Conservation (phyloP, 2,329 filamentous ascomycete species). For the Xylariaceae sp. region DNA sequence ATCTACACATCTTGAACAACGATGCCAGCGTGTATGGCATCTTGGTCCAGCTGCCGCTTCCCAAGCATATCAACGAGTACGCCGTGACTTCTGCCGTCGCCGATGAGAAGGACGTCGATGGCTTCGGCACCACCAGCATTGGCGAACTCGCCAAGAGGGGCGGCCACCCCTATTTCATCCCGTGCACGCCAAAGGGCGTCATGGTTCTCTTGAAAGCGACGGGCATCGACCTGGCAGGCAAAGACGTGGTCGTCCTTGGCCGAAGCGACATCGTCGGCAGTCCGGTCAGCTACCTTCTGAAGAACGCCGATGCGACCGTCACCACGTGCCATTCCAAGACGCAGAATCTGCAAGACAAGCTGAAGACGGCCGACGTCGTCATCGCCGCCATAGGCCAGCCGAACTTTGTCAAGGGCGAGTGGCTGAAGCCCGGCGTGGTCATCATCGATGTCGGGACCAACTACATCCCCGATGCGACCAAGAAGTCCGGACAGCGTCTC, state of each 20-base stretch:
- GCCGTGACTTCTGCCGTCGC: conserved; percentile 82
- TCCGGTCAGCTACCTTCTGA: conserved; percentile 90
- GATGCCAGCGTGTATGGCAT: conserved; percentile 84
- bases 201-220: conserved; percentile 86
- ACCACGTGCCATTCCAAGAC: conserved; percentile 95
- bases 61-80: conserved; percentile 85
- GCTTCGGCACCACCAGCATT: conserved; percentile 90
- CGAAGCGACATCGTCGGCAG: conserved; percentile 96
- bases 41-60: conserved; percentile 87
- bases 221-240: conserved; percentile 77
- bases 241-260: conserved; percentile 90
- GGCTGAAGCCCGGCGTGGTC: conserved; percentile 90
- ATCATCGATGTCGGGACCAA: conserved; percentile 98
- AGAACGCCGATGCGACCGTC: conserved; percentile 93
- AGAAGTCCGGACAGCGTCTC: conserved; percentile 86
- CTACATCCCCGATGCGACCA: conserved; percentile 81
- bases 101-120: conserved; percentile 95
- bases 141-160: conserved; percentile 95
- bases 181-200: conserved; percentile 94
- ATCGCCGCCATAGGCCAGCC: conserved; percentile 87
- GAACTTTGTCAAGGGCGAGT: conserved; percentile 86
- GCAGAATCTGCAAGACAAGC: conserved; percentile 60
- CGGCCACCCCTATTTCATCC: conserved; percentile 80
- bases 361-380: conserved; percentile 83
- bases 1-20: conserved; percentile 78